Conservation (phyloP, 768 basidiomycete species). For the Tulasnella sp. region DNA sequence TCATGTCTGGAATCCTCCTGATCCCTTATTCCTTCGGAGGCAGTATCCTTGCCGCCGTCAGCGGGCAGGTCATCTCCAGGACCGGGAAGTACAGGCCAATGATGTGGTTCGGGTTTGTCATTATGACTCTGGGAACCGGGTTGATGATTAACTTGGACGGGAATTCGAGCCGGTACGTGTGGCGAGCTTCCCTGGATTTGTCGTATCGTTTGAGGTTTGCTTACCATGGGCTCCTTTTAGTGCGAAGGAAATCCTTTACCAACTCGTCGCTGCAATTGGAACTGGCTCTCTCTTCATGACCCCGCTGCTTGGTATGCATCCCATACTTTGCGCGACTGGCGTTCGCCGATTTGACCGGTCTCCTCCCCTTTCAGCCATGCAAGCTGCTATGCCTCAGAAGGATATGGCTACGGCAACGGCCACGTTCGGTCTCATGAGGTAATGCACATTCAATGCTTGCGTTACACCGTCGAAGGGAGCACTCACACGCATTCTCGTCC, state of each 20-base stretch:
- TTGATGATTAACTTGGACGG: conserved; percentile 63
- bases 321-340: neutral
- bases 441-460: neutral
- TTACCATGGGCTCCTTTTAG: conserved; percentile 30
- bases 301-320: conserved; percentile 20
- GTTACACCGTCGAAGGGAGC: conserved; percentile 24
- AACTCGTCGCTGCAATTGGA: conserved; percentile 58
- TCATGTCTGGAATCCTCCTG: conserved; percentile 60
- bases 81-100: conserved; percentile 38
- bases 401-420: conserved; percentile 28
- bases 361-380: conserved; percentile 24
- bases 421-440: conserved; percentile 31
- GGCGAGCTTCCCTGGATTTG: too few relatives aligned
- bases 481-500: conserved; percentile 1
- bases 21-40: conserved; percentile 60
- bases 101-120: conserved; percentile 53
- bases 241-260: conserved; percentile 56
- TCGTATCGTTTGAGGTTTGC: neutral
- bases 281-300: conserved; percentile 53
- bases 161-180: conserved; percentile 41
- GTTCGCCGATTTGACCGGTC: neutral
- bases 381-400: conserved; percentile 28
- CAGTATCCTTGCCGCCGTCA: conserved; percentile 45
- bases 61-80: conserved; percentile 51
- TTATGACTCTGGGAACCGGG: conserved; percentile 58